Base-by-base conservation (phyloP, 129 eudicot genomes). In the Lonicera japonica region DNA sequence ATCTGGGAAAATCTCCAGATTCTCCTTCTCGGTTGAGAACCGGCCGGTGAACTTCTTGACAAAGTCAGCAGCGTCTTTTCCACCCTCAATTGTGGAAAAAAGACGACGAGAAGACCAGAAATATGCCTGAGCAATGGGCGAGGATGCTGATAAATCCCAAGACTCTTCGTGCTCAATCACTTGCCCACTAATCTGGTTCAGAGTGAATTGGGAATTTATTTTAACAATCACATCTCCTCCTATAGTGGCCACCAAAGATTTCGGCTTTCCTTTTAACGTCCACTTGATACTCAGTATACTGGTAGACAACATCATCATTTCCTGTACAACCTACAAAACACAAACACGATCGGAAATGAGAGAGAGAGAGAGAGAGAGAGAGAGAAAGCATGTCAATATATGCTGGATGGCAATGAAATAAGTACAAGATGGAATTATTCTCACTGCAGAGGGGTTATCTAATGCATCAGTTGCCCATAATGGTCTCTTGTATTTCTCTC, bases 101-200 rank as follows among this genome's bases (percentile, higher is more conserved):
- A 88, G 72, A 43, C 94, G 75, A 15, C 96, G 83, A 19, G 99
- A 94, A 19, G 95, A 76, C 99, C 99, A 94, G 67, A 94, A 94
- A 70, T 82, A 94, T 11, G 92, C 85, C 61, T 83, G 88, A 76
- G 92, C 92, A 71, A 76, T 63, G 51, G 81, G 21, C 38, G 99
- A 79, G 36, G 99, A 94, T 29, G 71, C 80, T 22, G 99, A 94
- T 62, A 88, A 53, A 77, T 94, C 96, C 99, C 99, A 94, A 16
- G 50, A 43, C 58, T 94, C 99, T 67, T 87, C 82, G 21, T 94
- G 99, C 79, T 94, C 95, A 41, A 88, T 80, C 47, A 94, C 99
- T 80, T 94, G 99, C 11, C 99, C 99, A 66, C 99, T 94, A 45
- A 88, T 88, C 70, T 94, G 99, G 67, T 94, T 94, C 36, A 94